phyloP scores from a whole-genome alignment of 2,329 filamentous ascomycete species.

The Trichoderma hamatum region DNA sequence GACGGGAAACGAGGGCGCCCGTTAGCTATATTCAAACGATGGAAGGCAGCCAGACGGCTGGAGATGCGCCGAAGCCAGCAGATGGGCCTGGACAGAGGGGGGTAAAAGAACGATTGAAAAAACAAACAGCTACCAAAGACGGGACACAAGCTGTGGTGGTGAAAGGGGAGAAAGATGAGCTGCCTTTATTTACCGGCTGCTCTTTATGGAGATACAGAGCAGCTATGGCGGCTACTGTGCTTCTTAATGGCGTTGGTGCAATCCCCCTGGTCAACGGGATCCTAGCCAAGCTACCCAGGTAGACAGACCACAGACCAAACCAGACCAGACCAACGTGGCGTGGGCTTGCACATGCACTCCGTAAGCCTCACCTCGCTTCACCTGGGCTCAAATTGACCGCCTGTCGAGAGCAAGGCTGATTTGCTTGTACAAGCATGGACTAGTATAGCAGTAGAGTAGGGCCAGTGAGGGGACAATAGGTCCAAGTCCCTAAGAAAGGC shows the following conservation, averaged over 20 bases:
- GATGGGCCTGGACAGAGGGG: not conserved
- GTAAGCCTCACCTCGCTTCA: constrained; percentile 24
- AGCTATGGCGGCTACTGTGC: constrained; percentile 18
- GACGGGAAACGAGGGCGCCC: constrained; percentile 5
- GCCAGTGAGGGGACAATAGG: not conserved
- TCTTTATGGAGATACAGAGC: constrained; percentile 11
- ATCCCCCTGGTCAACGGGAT: constrained; percentile 11
- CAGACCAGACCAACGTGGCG: constrained; percentile 9
- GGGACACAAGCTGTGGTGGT: not conserved
- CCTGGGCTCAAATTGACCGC: constrained; percentile 22
- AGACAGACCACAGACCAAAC: not conserved
- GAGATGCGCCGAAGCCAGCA: constrained; percentile 5
- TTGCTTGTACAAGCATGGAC: not conserved
- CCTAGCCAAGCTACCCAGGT: not conserved
- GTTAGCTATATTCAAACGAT: constrained; percentile 11
- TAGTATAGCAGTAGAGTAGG: not conserved
- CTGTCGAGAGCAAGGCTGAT: constrained; percentile 16
- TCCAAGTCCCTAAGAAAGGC: not conserved
- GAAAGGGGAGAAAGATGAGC: constrained; percentile 4
- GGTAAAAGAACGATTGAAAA: constrained; percentile 12
- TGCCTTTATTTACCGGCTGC: not conserved
- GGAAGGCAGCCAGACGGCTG: constrained; percentile 9
- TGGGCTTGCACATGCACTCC: constrained; percentile 1
- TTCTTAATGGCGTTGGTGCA: constrained; percentile 11
- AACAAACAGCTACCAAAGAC: not conserved